phyloP scores from a whole-genome alignment of 176 grass and related monocot species.

The Zoysia japonica region DNA sequence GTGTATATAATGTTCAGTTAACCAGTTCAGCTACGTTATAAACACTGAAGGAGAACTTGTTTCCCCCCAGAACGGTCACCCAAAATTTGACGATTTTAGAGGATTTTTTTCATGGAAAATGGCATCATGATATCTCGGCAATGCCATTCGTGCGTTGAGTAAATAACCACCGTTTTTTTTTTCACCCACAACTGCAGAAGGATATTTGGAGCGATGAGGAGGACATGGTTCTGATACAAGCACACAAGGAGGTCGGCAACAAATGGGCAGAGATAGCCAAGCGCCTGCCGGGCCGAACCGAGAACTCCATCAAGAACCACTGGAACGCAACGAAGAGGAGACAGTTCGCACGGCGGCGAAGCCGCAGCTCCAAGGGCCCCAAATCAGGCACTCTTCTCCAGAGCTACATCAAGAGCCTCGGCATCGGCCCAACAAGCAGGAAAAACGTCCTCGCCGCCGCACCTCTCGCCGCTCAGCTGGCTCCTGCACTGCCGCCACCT shows the following conservation, averaged over 20 bases:
- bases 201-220: slow-evolving; percentile 92
- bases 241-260: slow-evolving; percentile 89
- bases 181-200: slow-evolving; percentile 58
- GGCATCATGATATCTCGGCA: neutral
- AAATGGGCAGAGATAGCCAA: slow-evolving; percentile 98
- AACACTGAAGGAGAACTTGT: neutral
- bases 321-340: slow-evolving; percentile 94
- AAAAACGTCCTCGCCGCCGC: neutral
- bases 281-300: slow-evolving; percentile 77
- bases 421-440: slow-evolving; percentile 36
- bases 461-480: neutral
- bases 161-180: neutral
- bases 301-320: slow-evolving; percentile 96
- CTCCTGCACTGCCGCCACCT: neutral
- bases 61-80: neutral
- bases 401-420: slow-evolving; percentile 85
- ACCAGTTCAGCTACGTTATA: neutral
- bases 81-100: neutral
- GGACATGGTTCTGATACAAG: slow-evolving; percentile 80
- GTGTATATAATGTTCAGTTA: neutral
- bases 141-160: neutral
- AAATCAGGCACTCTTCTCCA: slow-evolving; percentile 67
- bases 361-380: slow-evolving; percentile 57
- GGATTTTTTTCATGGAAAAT: neutral
- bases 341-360: slow-evolving; percentile 59